Percentiles rank a stretch among this genome's conserved stretches.
These are phyloP conservation scores for Arbutus unedo DNA, from an alignment of 148 eudicot species.

Conservation along the genomic window DNA sequence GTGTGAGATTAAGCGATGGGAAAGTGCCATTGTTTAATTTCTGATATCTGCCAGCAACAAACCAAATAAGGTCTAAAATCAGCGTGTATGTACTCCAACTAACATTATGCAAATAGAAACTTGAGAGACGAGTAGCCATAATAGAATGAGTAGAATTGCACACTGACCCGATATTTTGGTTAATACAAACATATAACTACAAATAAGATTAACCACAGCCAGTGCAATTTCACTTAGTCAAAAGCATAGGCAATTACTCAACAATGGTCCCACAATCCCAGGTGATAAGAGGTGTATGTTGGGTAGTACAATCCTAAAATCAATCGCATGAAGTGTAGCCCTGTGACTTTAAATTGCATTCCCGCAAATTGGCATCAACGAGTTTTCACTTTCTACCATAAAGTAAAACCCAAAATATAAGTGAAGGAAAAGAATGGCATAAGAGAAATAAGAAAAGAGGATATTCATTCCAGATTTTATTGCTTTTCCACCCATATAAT, in stretches of 20 bases:
- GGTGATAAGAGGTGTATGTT: not conserved
- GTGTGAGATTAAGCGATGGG: constrained; percentile 80
- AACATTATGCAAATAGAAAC: constrained; percentile 9
- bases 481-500: not conserved
- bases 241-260: constrained; percentile 1
- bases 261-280: not conserved
- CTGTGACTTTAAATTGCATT: constrained; percentile 6
- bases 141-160: not conserved
- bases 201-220: not conserved
- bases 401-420: not conserved
- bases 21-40: constrained; percentile 63
- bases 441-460: not conserved
- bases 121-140: not conserved
- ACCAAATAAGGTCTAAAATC: not conserved
- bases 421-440: not conserved
- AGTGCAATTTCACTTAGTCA: not conserved
- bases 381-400: not conserved
- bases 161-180: not conserved
- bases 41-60: constrained; percentile 62
- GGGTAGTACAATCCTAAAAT: not conserved
- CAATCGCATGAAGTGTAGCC: not conserved
- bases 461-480: not conserved
- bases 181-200: not conserved
- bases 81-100: not conserved
- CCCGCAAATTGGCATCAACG: not conserved